A percentile compares a stretch with the other conserved stretches of the same genome.
Evolutionary conservation across 2,329 filamentous ascomycete species (phyloP).

Genomic region (Alternaria triticimaculans): DNA sequence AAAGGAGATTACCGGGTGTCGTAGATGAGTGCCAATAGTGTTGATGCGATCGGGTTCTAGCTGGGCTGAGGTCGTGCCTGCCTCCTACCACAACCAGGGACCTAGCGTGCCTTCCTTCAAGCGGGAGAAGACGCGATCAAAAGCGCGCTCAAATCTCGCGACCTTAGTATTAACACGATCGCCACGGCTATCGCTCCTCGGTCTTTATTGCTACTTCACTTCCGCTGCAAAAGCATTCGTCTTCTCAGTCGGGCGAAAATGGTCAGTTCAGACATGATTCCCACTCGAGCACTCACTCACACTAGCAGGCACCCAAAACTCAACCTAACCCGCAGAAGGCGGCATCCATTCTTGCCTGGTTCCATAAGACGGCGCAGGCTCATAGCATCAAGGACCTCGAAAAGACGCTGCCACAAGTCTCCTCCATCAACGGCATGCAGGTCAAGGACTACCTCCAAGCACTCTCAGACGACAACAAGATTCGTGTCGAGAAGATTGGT

Average conservation of each 20-base stretch:
- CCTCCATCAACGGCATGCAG: constrained; percentile 70
- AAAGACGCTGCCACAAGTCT: constrained; percentile 66
- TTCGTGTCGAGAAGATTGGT: constrained; percentile 73
- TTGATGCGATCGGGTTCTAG: not conserved
- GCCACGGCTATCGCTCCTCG: not conserved
- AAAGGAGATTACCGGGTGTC: not conserved
- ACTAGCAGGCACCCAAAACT: constrained; percentile 59
- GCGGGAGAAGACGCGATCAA: not conserved
- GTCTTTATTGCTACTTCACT: not conserved
- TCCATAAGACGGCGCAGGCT: constrained; percentile 65
- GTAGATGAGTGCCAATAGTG: not conserved
- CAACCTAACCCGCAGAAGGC: constrained; percentile 65
- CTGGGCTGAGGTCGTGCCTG: not conserved
- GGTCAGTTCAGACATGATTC: constrained; percentile 8
- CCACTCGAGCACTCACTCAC: constrained; percentile 14
- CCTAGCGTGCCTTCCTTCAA: not conserved
- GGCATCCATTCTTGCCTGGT: constrained; percentile 63
- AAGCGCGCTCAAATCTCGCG: not conserved
- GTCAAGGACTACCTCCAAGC: constrained; percentile 71
- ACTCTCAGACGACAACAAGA: constrained; percentile 66
- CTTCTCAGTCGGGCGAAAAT: constrained; percentile 2
- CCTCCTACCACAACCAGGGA: not conserved
- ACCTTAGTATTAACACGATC: not conserved
- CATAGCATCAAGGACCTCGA: constrained; percentile 73
- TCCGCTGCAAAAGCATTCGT: not conserved